Conservation (phyloP, 2,329 filamentous ascomycete species). For the Claviceps lovelessii region DNA sequence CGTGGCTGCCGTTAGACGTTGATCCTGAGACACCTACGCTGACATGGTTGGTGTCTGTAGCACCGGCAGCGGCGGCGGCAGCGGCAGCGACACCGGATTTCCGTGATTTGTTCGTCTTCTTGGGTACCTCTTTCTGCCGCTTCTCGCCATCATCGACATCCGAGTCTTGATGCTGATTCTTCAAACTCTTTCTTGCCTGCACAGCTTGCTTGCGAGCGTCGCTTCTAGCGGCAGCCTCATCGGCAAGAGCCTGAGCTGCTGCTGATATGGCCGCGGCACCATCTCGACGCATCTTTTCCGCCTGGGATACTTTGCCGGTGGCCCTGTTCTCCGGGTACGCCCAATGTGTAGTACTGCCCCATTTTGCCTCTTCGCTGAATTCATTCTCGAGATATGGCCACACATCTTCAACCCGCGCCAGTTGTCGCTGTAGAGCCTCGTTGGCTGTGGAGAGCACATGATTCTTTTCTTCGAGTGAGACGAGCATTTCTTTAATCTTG, state of each 20-base stretch:
- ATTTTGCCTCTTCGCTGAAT: slow-evolving; percentile 86
- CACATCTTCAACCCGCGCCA: slow-evolving; percentile 71
- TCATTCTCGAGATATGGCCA: slow-evolving; percentile 78
- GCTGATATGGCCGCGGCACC: slow-evolving; percentile 65
- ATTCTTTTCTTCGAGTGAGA: slow-evolving; percentile 92
- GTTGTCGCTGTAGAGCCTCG: slow-evolving; percentile 72
- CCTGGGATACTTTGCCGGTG: slow-evolving; percentile 43
- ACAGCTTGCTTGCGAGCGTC: slow-evolving; percentile 74
- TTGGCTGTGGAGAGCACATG: slow-evolving; percentile 90
- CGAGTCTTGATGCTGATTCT: slow-evolving; percentile 55
- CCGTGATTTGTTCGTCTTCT: slow-evolving; percentile 52
- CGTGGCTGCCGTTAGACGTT: slow-evolving; percentile 37
- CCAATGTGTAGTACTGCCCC: slow-evolving; percentile 87
- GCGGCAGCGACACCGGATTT: slow-evolving; percentile 38
- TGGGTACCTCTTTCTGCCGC: slow-evolving; percentile 36
- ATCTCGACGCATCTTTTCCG: slow-evolving; percentile 65
- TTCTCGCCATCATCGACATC: slow-evolving; percentile 60
- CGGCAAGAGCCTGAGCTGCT: slow-evolving; percentile 61
- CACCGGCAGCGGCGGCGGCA: slow-evolving; percentile 13
- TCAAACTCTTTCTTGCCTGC: slow-evolving; percentile 59
- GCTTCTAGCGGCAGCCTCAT: slow-evolving; percentile 70
- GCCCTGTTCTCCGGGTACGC: slow-evolving; percentile 79
- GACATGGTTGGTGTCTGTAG: slow-evolving; percentile 31
- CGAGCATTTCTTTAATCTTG: slow-evolving; percentile 70
- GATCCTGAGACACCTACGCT: slow-evolving; percentile 54